Base-by-base conservation (phyloP, 345 rosid genomes). In the Populus euphratica region DNA sequence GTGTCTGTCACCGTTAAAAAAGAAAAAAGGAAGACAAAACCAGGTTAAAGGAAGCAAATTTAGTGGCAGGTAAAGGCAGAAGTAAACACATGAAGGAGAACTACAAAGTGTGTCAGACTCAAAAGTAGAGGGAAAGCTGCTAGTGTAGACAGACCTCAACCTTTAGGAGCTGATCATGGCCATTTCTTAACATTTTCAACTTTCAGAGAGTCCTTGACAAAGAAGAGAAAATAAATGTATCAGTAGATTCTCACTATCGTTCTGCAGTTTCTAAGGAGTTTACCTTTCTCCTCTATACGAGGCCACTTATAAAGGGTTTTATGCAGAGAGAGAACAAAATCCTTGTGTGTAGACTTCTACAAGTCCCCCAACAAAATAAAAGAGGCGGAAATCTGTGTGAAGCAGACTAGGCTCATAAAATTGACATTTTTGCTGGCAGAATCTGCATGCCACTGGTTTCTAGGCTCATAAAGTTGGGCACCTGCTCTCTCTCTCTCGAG, bases 151-250 rank as follows among this genome's bases (percentile, higher is more conserved):
- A 73, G 70, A 80, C 86, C 84, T 86, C 79, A 41, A 90, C 83
- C 81, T 78, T 81, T 20, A 77, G 80, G 77, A 87, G 85, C 67
- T 76, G 79, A 20, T 82, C 88, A 41, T 72, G 61, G 47, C 63
- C 81, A 80, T 84, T 75, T 69, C 81, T 73, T 75, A 72, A 77
- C 89, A 92, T 89, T 47, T 47, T 47, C 18, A 47, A 47, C 50
- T 79, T 62, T 76, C 31, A 2, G 11, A n/a, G 25, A 44, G 62
- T 18, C 27, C n/a, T 13, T 39, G 17, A 78, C 13, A 9, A 13
- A 65, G 36, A 38, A 44, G 14, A 39, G 43, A 44, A 13, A 44
- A 13, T 17, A 2, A 50, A n/a, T 12, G 23, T 31, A 35, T 16
- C 65, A 49, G 35, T 6, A 69, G 21, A 9, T 23, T 61, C 52